Conservation (phyloP, 1,284 basidiomycete genomes). For the Trichosporon ovoides region DNA sequence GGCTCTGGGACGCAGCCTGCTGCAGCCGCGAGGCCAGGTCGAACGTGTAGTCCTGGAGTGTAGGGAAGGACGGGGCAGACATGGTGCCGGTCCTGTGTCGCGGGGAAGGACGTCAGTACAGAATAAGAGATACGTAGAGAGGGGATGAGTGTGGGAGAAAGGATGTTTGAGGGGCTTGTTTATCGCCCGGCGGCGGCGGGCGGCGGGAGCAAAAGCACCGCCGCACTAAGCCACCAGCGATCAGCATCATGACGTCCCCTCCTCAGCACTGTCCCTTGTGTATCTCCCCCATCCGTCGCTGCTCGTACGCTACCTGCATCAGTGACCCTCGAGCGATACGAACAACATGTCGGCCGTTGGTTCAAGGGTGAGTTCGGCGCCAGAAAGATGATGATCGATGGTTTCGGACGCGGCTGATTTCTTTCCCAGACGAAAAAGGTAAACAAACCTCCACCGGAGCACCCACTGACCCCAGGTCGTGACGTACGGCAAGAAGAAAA, state of each 20-base stretch:
- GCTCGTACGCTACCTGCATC: not conserved
- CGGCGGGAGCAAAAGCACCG: conserved; percentile 16
- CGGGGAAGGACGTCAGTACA: too few species aligned
- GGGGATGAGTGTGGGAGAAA: too few species aligned
- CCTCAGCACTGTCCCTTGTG: too few species aligned
- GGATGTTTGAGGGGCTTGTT: too few species aligned
- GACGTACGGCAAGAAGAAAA: conserved; percentile 43
- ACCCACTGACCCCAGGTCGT: conserved; percentile 36
- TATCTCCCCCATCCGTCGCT: too few species aligned
- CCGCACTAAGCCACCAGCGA: not conserved
- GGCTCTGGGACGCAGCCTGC: conserved; percentile 27
- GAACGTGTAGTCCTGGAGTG: conserved; percentile 33
- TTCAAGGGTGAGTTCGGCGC: conserved; percentile 24
- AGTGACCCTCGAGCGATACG: not conserved
- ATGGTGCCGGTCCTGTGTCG: not conserved
- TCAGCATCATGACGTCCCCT: not conserved
- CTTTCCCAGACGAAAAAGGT: conserved; percentile 42
- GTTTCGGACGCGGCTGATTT: conserved; percentile 34
- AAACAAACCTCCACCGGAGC: not conserved
- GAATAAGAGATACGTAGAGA: too few species aligned
- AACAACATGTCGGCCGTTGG: conserved; percentile 29
- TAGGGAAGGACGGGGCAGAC: conserved; percentile 13
- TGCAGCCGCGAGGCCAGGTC: conserved; percentile 32
- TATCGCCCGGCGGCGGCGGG: not conserved
- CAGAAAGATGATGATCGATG: not conserved